Evolutionary conservation across 2,329 filamentous ascomycete species (phyloP), one percentile per base, ranked within the genome.

Genomic region (Botrytis medusae): DNA sequence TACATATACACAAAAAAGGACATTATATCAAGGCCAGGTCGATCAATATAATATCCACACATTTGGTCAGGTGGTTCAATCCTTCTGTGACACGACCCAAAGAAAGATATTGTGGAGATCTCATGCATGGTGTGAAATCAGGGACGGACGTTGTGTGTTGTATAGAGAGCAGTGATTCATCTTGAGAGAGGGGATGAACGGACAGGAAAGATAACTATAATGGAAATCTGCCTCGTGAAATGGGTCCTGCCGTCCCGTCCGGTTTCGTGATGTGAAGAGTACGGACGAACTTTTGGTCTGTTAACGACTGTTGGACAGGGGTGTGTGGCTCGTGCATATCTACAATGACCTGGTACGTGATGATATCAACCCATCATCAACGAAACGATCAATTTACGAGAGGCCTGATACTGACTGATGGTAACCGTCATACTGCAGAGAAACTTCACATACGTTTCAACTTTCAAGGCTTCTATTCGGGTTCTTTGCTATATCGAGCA

Each of bases 31-130:
- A 32, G 34, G 25, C 12, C 48, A 68, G 34, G 48, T 22, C 34
- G 10, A 57, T 25, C 48, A 57, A 32, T 69, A 40, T 32, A 16
- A 44, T 42, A 32, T 16, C 18, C 65, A 57, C n/a, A 25, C n/a
- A 42, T 20, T 25, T 69, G 65, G 65, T 69, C 65, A 69, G 65
- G 57, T 57, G 65, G 65, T 60, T 70, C 37, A 70, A 70, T 70
- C 68, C 68, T 70, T 70, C 68, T 44, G 68, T 70, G 54, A 62
- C 68, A 70, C 54, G 68, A 70, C 68, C 68, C 68, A 70, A n/a
- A 29, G 20, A 69, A 60, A 51, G 32, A 34, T 29, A 8, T 22
- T n/a, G 68, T 70, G 68, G 68, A 70, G 68, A 61, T 46, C 40
- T 37, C 54, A 60, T 70, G 54, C 68, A 70, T 61, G 29, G 46